Evolutionary conservation across 768 basidiomycete species (phyloP), one percentile per base, ranked within the genome.

Genomic region (Chalciporus piperatus): DNA sequence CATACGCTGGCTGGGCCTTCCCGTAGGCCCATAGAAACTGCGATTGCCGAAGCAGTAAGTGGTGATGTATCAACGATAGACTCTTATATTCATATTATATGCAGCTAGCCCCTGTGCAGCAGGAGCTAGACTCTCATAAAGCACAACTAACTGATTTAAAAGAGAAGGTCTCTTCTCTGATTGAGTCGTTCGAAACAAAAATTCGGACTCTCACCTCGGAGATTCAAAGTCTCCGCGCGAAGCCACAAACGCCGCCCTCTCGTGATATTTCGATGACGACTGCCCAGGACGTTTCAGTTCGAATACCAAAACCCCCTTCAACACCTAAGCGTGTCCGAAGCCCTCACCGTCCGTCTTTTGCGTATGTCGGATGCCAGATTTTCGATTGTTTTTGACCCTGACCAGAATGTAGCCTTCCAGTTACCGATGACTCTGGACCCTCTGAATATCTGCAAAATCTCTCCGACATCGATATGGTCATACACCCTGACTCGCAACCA

Each of bases 51-150:
- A 45, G 69, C 69, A 37, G 67, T 68, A 47, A 69, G 67, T 67
- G 23, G 41, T 27, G 14, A 27, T 1, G 14, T 19, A 0, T 43
- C 35, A n/a, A 23, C 23, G 16, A 4, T 6, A 16, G 30, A 32
- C 33, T 19, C 14, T 14, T 40, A 48, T 55, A 48, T 55, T 51
- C 47, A 65, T 32, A 12, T 32, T 12, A 27, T 53, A 48, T 53
- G 32, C 44, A 82, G 81, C 57, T 82, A 49, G 74, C 71, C 33
- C 82, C 84, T 16, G 60, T 85, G 13, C 73, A 78, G 47, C 73
- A 75, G 45, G 81, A 81, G 58, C 60, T 82, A 19, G 68, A 76
- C 49, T 65, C 70, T 3, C 70, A 82, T 45, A 76, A 74, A 61
- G 61, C 70, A 30, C 78, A 82, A 58, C 59, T 82, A 19, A 68